phyloP scores from a whole-genome alignment of 169 alveolate genomes.

The Eimeria maxima region DNA sequence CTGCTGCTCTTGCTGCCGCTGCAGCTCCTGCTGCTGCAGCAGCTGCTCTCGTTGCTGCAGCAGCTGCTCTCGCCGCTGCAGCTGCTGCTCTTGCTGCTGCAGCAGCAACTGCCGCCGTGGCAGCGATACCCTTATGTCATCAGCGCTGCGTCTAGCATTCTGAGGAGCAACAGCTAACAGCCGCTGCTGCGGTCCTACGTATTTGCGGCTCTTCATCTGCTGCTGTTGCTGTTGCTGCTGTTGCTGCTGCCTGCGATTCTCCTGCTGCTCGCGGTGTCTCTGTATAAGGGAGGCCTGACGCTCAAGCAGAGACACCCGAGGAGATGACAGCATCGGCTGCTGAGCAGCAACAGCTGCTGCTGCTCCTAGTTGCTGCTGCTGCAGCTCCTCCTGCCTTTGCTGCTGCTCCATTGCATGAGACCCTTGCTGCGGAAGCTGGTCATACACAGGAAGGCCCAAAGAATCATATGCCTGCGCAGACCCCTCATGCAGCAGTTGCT shows the following conservation, averaged over 20 bases:
- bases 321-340: conserved; percentile 5
- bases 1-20: background rate
- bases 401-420: conserved; percentile 1
- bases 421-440: background rate
- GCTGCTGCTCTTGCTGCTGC: conserved; percentile 15
- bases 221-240: too few relatives aligned
- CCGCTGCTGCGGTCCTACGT: background rate
- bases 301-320: conserved; percentile 2
- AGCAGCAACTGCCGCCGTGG: conserved; percentile 34
- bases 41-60: background rate
- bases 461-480: background rate
- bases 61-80: background rate
- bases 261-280: background rate
- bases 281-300: background rate
- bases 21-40: background rate
- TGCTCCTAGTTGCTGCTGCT: background rate
- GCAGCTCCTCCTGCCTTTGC: conserved; percentile 15
- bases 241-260: background rate
- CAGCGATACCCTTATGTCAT: conserved; percentile 2
- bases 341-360: too few relatives aligned
- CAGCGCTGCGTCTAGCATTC: background rate
- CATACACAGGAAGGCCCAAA: background rate
- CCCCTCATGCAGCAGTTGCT: background rate
- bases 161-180: background rate
- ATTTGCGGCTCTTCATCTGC: too few relatives aligned